Conservation (phyloP, 208 protist genomes). For the Acanthamoeba polyphaga region DNA sequence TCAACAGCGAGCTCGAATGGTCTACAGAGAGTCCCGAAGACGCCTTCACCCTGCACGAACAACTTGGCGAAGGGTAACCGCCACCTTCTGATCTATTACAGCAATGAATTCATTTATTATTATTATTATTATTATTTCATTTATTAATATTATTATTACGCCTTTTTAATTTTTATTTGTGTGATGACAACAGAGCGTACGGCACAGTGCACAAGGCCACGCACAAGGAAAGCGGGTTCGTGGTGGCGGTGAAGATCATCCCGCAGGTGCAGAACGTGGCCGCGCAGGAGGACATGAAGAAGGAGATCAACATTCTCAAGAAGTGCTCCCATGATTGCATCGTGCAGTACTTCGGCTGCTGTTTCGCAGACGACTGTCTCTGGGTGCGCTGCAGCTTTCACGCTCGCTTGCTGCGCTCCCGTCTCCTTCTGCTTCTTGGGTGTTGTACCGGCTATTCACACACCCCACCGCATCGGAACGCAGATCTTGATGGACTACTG, state of each 20-base stretch:
- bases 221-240: conserved; percentile 31
- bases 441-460: not conserved
- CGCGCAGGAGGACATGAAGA: conserved; percentile 20
- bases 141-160: too few relatives aligned
- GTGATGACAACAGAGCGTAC: not conserved
- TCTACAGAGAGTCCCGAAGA: not conserved
- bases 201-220: not conserved
- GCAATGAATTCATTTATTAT: too few relatives aligned
- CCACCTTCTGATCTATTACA: too few relatives aligned
- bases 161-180: too few relatives aligned
- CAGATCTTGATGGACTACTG: conserved; percentile 61
- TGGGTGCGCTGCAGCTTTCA: not conserved
- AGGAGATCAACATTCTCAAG: conserved; percentile 62
- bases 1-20: not conserved
- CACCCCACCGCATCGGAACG: not conserved
- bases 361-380: not conserved
- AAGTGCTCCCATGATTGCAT: conserved; percentile 50
- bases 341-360: conserved; percentile 34
- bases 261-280: not conserved
- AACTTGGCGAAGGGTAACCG: conserved; percentile 43
- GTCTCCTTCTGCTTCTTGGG: not conserved
- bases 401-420: not conserved
- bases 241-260: conserved; percentile 33
- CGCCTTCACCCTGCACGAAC: not conserved
- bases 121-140: too few relatives aligned